These are phyloP conservation scores for Penicillium maclennaniae DNA, from an alignment of 495 filamentous ascomycete species.

Conservation along the genomic window DNA sequence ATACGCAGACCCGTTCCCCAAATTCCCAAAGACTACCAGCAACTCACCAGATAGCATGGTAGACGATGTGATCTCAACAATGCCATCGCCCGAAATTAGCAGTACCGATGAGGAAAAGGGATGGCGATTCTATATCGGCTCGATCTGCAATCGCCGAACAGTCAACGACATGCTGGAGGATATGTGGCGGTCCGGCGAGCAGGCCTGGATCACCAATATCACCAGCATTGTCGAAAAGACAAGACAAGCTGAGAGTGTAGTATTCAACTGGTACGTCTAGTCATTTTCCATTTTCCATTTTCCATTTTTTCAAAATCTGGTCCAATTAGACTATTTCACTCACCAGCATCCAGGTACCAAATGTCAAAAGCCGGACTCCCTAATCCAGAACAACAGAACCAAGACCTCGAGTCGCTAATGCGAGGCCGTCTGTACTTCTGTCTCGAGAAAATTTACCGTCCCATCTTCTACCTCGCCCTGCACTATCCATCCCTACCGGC, in stretches of 20 bases:
- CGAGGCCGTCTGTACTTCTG: constrained; percentile 14
- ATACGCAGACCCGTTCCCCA: constrained; percentile 22
- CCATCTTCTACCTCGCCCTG: constrained; percentile 24
- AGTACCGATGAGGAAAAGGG: constrained; percentile 22
- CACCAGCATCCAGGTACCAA: constrained; percentile 12
- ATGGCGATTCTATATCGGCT: constrained; percentile 26
- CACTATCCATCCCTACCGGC: constrained; percentile 19
- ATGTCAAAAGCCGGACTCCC: constrained; percentile 10
- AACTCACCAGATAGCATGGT: constrained; percentile 15
- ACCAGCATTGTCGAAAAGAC: constrained; percentile 11
- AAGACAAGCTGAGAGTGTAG: constrained; percentile 14
- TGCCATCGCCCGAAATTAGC: constrained; percentile 1
- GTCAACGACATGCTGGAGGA: constrained; percentile 25
- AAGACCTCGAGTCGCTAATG: constrained; percentile 20
- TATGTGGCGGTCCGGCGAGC: constrained; percentile 23
- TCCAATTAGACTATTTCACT: not conserved
- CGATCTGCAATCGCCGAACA: constrained; percentile 27
- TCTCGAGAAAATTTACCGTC: constrained; percentile 25
- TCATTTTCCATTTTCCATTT: not conserved
- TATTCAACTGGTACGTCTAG: constrained; percentile 16
- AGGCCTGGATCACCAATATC: constrained; percentile 19
- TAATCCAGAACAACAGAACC: constrained; percentile 4
- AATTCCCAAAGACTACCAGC: constrained; percentile 7
- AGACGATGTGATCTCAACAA: constrained; percentile 2
- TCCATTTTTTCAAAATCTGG: not conserved